Base-by-base conservation (phyloP, 371 early-diverging fungal genomes). In the Syncephalastrum racemosum region DNA sequence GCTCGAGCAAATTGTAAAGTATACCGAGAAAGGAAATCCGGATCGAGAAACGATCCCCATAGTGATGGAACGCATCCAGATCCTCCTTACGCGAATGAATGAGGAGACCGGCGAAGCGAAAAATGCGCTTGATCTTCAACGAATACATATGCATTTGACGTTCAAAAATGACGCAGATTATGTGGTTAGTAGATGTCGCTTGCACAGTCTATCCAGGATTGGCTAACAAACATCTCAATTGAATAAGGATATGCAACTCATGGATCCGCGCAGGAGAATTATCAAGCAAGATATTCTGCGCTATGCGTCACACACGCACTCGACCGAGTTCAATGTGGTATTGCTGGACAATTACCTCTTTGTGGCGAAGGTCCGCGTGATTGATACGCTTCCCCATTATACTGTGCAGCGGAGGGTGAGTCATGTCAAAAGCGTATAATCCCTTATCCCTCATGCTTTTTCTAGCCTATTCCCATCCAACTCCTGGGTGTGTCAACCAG, bases 311-410 rank as follows among this genome's bases (percentile, higher is more conserved):
- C 48, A 55, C 69, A 63, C 81, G 14, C 89, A 88, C 31, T 70
- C 77, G 14, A 71, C 83, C 0, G 88, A 90, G 22, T 64, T 93
- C 3, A 80, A 80, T 53, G 83, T 94, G 18, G 89, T 93, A 60
- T 66, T 95, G 46, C 89, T 97, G 53, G 97, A 97, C 64, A 91
- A 97, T 71, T 80, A 82, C 45, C 71, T 97, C 15, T 68, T 95
- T 14, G 69, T 95, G 67, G 84, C 92, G 53, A 89, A 88, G 64
- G 79, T 83, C 27, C 67, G 66, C 14, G 52, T 58, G 27, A 56
- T 63, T 25, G 51, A 67, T 46, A 59, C 58, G 31, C 44, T 62
- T 10, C 67, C 69, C 48, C 53, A 57, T 25, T 73, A 73, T 53
- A 62, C 55, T 25, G 63, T 66, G 6, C 63, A 64, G 22, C 58